Evolutionary conservation across 176 grass and related monocot species (phyloP).

Genomic region (Oryza officinalis): DNA sequence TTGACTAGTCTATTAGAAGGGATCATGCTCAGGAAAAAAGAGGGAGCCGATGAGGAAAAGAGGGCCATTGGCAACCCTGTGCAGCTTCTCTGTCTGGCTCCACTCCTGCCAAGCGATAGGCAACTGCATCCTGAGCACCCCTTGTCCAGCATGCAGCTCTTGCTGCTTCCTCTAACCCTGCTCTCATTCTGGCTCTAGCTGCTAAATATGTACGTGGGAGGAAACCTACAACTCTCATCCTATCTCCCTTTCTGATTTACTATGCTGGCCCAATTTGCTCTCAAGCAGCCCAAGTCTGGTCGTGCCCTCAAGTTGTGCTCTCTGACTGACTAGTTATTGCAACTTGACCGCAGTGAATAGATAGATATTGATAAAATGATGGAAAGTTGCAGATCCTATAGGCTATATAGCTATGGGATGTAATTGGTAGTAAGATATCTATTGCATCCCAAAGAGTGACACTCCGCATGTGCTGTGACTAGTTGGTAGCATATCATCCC

Average conservation of each 20-base stretch:
- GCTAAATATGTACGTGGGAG: neutral
- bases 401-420: no score
- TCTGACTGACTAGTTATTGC: neutral
- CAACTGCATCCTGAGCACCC: neutral
- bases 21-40: neutral
- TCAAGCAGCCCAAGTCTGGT: neutral
- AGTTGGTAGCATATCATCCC: neutral
- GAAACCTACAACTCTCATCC: neutral
- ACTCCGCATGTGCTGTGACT: neutral
- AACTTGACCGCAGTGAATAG: neutral
- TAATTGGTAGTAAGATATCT: no score
- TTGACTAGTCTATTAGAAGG: neutral
- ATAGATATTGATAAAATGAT: neutral
- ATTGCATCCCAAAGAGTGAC: neutral
- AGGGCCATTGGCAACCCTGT: neutral
- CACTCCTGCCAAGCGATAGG: neutral
- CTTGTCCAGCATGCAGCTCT: neutral
- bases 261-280: neutral
- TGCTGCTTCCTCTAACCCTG: neutral
- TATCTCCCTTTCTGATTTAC: neutral
- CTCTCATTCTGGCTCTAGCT: neutral
- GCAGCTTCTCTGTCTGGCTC: neutral
- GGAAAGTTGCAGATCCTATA: no score
- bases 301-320: neutral
- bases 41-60: neutral